Conservation (phyloP, 257 asterid species). For the Lycium ferocissimum region DNA sequence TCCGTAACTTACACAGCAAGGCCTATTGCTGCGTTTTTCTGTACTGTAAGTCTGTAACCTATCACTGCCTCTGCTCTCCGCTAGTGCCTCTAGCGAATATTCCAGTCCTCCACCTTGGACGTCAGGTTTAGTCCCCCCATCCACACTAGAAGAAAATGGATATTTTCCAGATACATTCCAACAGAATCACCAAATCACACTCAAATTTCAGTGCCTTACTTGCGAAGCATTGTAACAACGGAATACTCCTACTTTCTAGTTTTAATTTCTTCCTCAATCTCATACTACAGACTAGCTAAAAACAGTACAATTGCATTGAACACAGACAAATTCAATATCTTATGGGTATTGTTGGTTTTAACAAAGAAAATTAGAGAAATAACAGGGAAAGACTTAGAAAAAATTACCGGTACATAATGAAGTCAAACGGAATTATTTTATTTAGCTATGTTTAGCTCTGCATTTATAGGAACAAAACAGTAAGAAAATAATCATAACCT, state of each 20-base stretch:
- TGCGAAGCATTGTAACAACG: not conserved
- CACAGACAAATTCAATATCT: not conserved
- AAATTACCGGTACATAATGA: too few species aligned
- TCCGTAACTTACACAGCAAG: conserved; percentile 62
- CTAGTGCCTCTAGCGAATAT: conserved; percentile 12
- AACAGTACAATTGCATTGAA: not conserved
- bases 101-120: not conserved
- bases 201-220: not conserved
- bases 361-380: too few species aligned
- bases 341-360: not conserved
- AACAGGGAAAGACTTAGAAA: too few species aligned
- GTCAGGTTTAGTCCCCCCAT: not conserved
- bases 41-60: not conserved
- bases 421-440: too few species aligned
- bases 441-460: too few species aligned
- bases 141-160: not conserved
- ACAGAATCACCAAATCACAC: not conserved
- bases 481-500: too few species aligned
- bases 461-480: too few species aligned
- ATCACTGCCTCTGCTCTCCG: not conserved
- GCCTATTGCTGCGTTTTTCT: conserved; percentile 26
- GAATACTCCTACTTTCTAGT: not conserved
- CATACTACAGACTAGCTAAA: not conserved
- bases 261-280: not conserved
- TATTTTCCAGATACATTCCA: not conserved